These are phyloP conservation scores for Nematodospora anomalae DNA, from an alignment of 1,139 yeast genomes.

Conservation along the genomic window DNA sequence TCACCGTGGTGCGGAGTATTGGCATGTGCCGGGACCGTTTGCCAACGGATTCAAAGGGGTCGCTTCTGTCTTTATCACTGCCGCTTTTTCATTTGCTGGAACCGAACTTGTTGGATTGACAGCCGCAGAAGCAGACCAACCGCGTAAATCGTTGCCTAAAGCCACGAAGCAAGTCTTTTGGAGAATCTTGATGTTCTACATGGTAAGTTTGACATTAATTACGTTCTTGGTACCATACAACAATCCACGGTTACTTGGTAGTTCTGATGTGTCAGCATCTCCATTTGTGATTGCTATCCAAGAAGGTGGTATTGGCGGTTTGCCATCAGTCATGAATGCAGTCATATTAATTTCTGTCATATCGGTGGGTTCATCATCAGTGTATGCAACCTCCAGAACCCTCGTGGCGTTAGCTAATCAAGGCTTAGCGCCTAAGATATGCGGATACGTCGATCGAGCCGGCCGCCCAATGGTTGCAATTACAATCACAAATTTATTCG, in stretches of 20 bases:
- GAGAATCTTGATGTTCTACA: constrained; percentile 44
- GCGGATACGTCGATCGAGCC: constrained; percentile 32
- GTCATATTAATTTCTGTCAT: constrained; percentile 49
- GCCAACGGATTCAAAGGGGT: constrained; percentile 47
- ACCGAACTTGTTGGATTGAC: constrained; percentile 43
- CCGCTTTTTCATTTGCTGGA: constrained; percentile 46
- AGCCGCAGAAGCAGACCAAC: constrained; percentile 42
- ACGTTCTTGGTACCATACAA: constrained; percentile 39
- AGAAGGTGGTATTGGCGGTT: constrained; percentile 52
- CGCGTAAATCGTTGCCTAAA: constrained; percentile 38
- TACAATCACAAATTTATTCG: constrained; percentile 28
- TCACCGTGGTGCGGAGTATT: constrained; percentile 36
- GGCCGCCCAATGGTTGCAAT: constrained; percentile 36
- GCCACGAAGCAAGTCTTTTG: constrained; percentile 47
- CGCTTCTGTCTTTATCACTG: constrained; percentile 41
- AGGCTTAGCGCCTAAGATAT: constrained; percentile 33
- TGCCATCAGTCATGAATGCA: constrained; percentile 54
- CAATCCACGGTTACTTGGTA: constrained; percentile 30
- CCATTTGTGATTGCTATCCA: constrained; percentile 55
- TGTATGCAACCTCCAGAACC: constrained; percentile 34
- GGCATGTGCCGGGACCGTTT: constrained; percentile 44
- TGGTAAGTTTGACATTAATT: constrained; percentile 38
- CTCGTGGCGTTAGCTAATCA: constrained; percentile 34
- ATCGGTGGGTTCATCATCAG: constrained; percentile 48
- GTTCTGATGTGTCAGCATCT: constrained; percentile 27